These are phyloP conservation scores for Copromyces sp. DNA, from an alignment of 495 filamentous ascomycete genomes.

Conservation along the genomic window DNA sequence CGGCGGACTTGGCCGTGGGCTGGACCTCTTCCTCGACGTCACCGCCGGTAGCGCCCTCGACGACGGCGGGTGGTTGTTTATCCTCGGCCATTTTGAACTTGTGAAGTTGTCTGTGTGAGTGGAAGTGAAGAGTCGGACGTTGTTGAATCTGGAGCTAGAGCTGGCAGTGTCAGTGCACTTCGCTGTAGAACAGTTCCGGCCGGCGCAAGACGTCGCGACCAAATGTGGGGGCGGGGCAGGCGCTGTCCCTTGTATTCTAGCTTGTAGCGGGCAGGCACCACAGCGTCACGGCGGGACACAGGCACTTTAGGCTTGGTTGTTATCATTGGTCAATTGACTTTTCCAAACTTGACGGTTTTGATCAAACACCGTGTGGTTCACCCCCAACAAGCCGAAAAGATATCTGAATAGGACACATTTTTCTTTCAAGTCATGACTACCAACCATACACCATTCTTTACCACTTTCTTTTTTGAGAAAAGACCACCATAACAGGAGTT, in stretches of 20 bases:
- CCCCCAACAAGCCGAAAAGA: neutral
- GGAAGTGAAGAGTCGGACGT: neutral
- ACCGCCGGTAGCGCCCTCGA: slow-evolving; percentile 52
- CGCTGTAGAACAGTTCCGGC: neutral
- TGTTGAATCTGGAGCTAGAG: neutral
- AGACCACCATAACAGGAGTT: neutral
- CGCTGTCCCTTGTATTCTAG: neutral
- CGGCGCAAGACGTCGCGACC: neutral
- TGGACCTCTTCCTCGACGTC: slow-evolving; percentile 52
- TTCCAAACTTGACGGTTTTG: neutral
- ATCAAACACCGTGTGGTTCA: neutral
- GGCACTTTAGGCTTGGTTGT: too few species aligned
- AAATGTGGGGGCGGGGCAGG: neutral
- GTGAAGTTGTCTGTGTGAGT: neutral
- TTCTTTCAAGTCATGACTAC: neutral
- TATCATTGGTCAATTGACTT: neutral
- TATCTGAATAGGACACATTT: neutral
- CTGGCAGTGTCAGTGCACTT: neutral
- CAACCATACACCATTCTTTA: neutral
- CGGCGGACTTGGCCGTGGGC: slow-evolving; percentile 57
- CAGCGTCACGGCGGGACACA: too few species aligned
- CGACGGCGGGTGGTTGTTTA: slow-evolving; percentile 43
- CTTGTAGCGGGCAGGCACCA: neutral
- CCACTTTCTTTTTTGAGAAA: neutral
- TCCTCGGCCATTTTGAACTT: slow-evolving; percentile 44